These are phyloP conservation scores for Monosporascus ibericus DNA, from an alignment of 2,329 filamentous ascomycete genomes.

Conservation along the genomic window DNA sequence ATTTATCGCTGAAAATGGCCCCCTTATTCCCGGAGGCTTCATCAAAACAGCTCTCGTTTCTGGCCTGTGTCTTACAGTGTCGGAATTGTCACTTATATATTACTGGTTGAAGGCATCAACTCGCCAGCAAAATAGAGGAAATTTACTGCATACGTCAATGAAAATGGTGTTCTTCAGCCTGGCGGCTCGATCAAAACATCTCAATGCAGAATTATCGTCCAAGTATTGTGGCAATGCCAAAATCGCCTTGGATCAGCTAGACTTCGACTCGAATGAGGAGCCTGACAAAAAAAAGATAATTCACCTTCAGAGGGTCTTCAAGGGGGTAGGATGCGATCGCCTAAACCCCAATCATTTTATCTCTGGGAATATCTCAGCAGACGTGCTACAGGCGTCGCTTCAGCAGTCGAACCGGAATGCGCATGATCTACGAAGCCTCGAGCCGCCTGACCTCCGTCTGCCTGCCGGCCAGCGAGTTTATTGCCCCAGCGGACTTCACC, in stretches of 20 bases:
- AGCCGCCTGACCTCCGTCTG: background rate
- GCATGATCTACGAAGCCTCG: background rate
- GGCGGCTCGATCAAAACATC: background rate
- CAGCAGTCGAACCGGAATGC: background rate
- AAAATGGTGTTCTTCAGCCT: too few species aligned
- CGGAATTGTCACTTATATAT: too few species aligned
- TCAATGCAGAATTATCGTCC: slow-evolving; percentile 3
- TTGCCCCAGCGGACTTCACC: background rate
- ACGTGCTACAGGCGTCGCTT: slow-evolving; percentile 1
- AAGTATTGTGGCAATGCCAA: background rate
- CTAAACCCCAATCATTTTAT: slow-evolving; percentile 1
- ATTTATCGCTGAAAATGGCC: too few species aligned
- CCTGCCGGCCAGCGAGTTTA: background rate
- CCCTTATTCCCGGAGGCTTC: rapidly evolving
- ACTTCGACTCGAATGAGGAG: background rate
- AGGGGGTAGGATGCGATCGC: slow-evolving; percentile 1
- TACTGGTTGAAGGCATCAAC: too few species aligned
- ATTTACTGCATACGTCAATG: too few species aligned
- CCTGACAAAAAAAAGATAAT: background rate
- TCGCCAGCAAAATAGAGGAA: too few species aligned
- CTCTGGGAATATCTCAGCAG: background rate
- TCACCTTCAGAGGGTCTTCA: background rate
- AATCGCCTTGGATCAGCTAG: background rate
- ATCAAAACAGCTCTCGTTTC: too few species aligned
- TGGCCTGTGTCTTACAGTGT: too few species aligned